Conservation (phyloP, 768 basidiomycete genomes). For the Amanita subjunquillea region DNA sequence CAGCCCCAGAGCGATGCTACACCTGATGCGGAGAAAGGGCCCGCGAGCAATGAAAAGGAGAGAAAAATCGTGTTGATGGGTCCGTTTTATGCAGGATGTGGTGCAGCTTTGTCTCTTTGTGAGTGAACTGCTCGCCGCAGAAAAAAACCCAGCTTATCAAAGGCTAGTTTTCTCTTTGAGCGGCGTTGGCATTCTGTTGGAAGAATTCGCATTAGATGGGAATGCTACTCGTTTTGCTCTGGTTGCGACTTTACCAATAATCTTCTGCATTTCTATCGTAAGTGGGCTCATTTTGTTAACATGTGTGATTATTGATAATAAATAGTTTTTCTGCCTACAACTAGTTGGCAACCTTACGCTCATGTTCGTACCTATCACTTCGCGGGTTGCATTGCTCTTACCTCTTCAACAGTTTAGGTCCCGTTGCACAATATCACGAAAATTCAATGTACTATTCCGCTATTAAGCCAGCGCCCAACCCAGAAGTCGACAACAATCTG, state of each 20-base stretch:
- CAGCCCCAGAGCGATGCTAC: conserved; percentile 19
- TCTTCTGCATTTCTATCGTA: conserved; percentile 72
- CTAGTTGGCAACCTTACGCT: conserved; percentile 57
- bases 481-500: conserved; percentile 55
- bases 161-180: conserved; percentile 47
- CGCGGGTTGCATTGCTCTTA: conserved; percentile 13
- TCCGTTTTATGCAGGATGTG: conserved; percentile 61
- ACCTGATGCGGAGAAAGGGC: conserved; percentile 30
- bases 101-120: conserved; percentile 57
- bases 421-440: conserved; percentile 75
- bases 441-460: conserved; percentile 81
- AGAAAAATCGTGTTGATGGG: conserved; percentile 49
- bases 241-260: conserved; percentile 52
- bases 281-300: conserved; percentile 15
- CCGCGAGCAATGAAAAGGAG: conserved; percentile 18
- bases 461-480: conserved; percentile 51
- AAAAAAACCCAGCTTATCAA: not conserved
- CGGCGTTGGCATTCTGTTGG: conserved; percentile 47
- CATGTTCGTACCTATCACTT: conserved; percentile 25
- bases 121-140: conserved; percentile 11
- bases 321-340: conserved; percentile 69
- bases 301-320: not conserved
- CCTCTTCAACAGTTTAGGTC: conserved; percentile 40
- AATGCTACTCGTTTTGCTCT: conserved; percentile 54
- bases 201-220: conserved; percentile 63